Base-by-base conservation (phyloP, 495 filamentous ascomycete species). In the Pseudoneurospora amorphoporcata region DNA sequence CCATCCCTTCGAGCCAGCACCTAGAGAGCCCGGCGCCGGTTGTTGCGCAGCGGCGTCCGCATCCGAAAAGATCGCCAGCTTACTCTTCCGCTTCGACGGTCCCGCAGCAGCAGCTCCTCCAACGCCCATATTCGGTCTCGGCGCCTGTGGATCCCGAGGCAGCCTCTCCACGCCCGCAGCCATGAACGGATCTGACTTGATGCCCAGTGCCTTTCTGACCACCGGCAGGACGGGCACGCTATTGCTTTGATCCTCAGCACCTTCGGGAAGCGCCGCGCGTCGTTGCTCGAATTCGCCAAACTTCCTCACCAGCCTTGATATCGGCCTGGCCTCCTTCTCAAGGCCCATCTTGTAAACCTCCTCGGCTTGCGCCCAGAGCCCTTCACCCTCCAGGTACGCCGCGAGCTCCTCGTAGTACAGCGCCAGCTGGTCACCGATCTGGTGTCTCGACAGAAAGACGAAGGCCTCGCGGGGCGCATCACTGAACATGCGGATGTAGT, bases 371-470 rank as follows among this genome's bases (percentile, higher is more conserved):
- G 86, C 87, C 93, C 95, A 97, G 69, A 94, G 86, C 19, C 91
- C 93, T 12, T 90, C 91, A 69, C 88, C 86, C 82, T 99, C 95
- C 23, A 99, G 82, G 92, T 94, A 97, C 0, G 88, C 91, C 0
- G 95, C 94, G 82, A 96, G 98, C 76, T 98, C 96, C 77, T 99
- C 95, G 80, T 99, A 98, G 77, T 94, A 99, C n/a, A 98, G 82
- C 0, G 95, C 95, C 10, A 99, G 84, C 2, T 88, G 85, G 76
- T 97, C 94, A 68, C 94, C 95, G 73, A 98, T 91, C 72, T 87
- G 86, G 73, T 98, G 94, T 32, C 95, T 92, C 2, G 94, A 90
- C 42, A 99, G 85, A 77, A 95, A 99, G 14, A 94, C 91, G 76
- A 93, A 99, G 0, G 91, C 92, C 77, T 99, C 95, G 58, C 95